A percentile compares a stretch with the other conserved stretches of the same genome.
These are phyloP conservation scores for Fusarium burgessii DNA, from an alignment of 2,329 filamentous ascomycete genomes.

Conservation along the genomic window DNA sequence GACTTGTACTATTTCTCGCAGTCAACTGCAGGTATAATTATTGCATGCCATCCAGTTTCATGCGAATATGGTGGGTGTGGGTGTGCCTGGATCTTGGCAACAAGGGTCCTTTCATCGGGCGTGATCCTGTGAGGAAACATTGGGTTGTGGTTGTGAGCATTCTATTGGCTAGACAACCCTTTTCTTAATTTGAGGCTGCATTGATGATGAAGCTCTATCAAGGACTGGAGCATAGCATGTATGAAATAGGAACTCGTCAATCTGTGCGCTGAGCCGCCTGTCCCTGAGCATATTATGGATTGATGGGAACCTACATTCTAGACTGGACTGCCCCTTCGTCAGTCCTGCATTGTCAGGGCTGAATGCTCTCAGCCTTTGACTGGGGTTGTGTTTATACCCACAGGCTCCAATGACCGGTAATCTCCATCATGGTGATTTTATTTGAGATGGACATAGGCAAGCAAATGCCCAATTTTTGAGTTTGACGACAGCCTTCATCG, in stretches of 20 bases:
- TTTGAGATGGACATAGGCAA: background rate
- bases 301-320: background rate
- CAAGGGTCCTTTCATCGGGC: constrained; percentile 24
- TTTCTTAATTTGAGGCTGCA: constrained; percentile 17
- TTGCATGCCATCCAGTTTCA: background rate
- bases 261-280: constrained; percentile 12
- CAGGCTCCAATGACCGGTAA: constrained; percentile 3
- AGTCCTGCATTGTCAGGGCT: constrained; percentile 38
- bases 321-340: constrained; percentile 8
- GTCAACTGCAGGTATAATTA: constrained; percentile 6
- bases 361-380: constrained; percentile 11
- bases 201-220: constrained; percentile 29
- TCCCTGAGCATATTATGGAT: background rate
- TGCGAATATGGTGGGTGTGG: constrained; percentile 26
- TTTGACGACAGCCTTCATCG: background rate
- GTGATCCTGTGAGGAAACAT: constrained; percentile 11
- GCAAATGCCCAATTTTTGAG: background rate
- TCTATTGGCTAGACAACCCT: constrained; percentile 35
- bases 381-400: constrained; percentile 16
- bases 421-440: background rate
- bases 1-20: background rate
- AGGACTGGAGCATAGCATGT: constrained; percentile 16
- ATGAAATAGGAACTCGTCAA: constrained; percentile 15
- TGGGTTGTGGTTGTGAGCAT: constrained; percentile 3
- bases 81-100: constrained; percentile 31